Evolutionary conservation across 2,329 filamentous ascomycete species (phyloP).

Genomic region (Alternaria infectoria): DNA sequence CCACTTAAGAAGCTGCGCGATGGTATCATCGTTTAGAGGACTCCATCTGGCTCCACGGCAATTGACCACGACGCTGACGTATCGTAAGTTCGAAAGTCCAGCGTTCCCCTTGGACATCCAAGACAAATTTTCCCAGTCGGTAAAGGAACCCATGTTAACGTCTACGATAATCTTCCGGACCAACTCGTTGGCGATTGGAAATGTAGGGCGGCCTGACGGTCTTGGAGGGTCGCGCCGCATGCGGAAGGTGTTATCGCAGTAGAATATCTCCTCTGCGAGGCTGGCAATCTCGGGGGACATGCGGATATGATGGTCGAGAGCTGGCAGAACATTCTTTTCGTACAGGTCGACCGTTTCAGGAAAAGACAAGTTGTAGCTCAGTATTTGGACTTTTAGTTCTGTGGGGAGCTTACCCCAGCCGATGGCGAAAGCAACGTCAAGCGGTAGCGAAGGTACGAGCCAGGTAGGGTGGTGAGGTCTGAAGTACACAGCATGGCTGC

Average conservation of each 20-base stretch:
- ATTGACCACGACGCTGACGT: neutral
- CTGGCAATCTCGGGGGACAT: neutral
- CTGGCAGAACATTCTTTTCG: neutral
- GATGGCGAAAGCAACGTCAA: neutral
- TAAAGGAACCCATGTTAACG: neutral
- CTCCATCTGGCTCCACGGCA: neutral
- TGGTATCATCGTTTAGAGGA: neutral
- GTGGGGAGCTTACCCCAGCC: neutral
- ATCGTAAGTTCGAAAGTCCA: neutral
- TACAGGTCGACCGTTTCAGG: neutral
- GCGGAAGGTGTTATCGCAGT: neutral
- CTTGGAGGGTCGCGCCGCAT: neutral
- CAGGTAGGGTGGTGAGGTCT: neutral
- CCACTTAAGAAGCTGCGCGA: neutral
- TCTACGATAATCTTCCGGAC: neutral
- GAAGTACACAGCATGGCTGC: neutral
- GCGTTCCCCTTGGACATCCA: neutral
- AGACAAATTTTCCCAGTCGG: neutral
- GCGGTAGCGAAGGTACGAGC: neutral
- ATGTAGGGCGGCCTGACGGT: neutral
- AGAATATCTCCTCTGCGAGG: neutral
- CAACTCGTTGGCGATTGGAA: neutral
- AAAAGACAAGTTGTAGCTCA: neutral
- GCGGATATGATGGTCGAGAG: neutral
- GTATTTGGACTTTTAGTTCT: neutral